Percentiles rank a stretch among this genome's conserved stretches.
Evolutionary conservation across 2,329 filamentous ascomycete species (phyloP).

Genomic region (Microcyclosporella mali): DNA sequence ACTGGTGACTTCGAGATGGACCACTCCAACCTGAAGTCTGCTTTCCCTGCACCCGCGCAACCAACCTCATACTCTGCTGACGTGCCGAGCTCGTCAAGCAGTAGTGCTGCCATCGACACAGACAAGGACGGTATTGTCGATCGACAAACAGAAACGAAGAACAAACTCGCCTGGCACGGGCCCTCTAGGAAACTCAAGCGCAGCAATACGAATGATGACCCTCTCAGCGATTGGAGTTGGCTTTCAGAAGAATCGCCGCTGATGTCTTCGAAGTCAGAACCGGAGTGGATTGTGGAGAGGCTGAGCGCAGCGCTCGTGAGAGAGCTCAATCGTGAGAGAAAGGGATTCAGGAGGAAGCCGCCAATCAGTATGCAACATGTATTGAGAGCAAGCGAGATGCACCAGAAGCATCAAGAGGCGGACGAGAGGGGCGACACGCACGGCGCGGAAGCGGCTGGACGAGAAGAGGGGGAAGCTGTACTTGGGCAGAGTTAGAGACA

Average conservation of each 20-base stretch:
- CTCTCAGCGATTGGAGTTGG: slow-evolving; percentile 60
- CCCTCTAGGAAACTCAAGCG: slow-evolving; percentile 12
- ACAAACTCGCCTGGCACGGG: slow-evolving; percentile 12
- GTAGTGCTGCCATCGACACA: neutral
- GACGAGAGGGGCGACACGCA: neutral
- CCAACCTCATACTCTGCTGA: too few relatives aligned
- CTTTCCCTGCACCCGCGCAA: too few relatives aligned
- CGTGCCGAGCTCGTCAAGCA: too few relatives aligned
- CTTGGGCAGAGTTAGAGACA: neutral
- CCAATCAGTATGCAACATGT: slow-evolving; percentile 28
- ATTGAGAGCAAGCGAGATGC: neutral
- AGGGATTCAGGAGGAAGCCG: slow-evolving; percentile 23
- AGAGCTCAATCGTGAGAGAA: slow-evolving; percentile 37
- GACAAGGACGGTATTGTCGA: slow-evolving; percentile 22
- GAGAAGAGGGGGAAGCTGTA: neutral
- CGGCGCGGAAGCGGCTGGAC: neutral
- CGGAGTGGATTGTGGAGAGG: slow-evolving; percentile 66
- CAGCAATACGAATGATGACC: slow-evolving; percentile 13
- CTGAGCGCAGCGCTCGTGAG: slow-evolving; percentile 52
- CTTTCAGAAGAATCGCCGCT: slow-evolving; percentile 62
- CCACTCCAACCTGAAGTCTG: neutral
- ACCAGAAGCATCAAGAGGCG: neutral
- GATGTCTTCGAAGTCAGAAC: slow-evolving; percentile 62
- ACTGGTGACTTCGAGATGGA: neutral
- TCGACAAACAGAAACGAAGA: slow-evolving; percentile 12